These are phyloP conservation scores for Wickerhamomyces sp. DNA, from an alignment of 1,139 yeast species.

Conservation along the genomic window DNA sequence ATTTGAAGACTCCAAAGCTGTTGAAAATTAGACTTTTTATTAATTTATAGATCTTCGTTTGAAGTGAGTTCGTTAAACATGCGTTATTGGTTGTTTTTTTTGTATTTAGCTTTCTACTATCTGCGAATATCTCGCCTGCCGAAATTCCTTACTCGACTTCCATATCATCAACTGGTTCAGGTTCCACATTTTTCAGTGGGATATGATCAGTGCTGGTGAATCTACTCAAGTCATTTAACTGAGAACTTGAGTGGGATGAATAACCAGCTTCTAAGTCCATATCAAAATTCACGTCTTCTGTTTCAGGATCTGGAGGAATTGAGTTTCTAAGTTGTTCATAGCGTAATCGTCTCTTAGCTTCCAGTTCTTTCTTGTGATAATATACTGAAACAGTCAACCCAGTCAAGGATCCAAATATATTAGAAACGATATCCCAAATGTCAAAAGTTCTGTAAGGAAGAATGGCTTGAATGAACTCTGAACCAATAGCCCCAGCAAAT, in stretches of 20 bases:
- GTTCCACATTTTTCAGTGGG: conserved; percentile 15
- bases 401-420: conserved; percentile 30
- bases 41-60: not conserved
- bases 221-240: conserved; percentile 19
- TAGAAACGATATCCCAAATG: conserved; percentile 39
- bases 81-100: not conserved
- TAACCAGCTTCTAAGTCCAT: conserved; percentile 21
- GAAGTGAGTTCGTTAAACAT: not conserved
- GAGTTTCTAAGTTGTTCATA: conserved; percentile 21
- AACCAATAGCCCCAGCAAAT: conserved; percentile 40
- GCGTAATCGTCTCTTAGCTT: conserved; percentile 16
- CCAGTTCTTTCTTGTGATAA: conserved; percentile 18
- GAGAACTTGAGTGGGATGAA: conserved; percentile 5
- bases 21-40: not conserved
- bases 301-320: conserved; percentile 17
- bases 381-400: conserved; percentile 18
- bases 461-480: conserved; percentile 45
- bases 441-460: conserved; percentile 48
- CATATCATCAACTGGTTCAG: conserved; percentile 19
- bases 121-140: not conserved
- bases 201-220: conserved; percentile 22
- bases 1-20: conserved; percentile 4
- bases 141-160: conserved; percentile 15
- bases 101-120: not conserved
- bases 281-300: conserved; percentile 25